Evolutionary conservation across 305 asterid genomes (phyloP).

Genomic region (Fraxinus xanthoxyloides): DNA sequence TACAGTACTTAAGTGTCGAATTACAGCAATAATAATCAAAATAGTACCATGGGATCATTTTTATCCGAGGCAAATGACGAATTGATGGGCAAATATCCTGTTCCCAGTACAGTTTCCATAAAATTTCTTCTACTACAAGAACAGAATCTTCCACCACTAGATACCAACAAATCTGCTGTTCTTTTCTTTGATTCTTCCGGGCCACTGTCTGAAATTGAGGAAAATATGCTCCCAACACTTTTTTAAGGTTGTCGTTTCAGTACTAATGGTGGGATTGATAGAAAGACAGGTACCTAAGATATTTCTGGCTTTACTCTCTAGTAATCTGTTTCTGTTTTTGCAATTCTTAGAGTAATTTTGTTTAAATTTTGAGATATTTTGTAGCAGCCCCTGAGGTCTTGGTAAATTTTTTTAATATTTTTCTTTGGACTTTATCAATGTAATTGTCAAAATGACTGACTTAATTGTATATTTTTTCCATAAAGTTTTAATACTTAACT

Average conservation of each 20-base stretch:
- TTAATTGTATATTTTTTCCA: too few species aligned
- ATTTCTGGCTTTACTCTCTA: background rate
- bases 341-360: background rate
- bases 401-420: background rate
- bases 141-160: slow-evolving; percentile 38
- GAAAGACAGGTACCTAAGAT: slow-evolving; percentile 20
- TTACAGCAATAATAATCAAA: slow-evolving; percentile 10
- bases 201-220: slow-evolving; percentile 23
- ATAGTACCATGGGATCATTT: slow-evolving; percentile 46
- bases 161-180: slow-evolving; percentile 18
- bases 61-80: slow-evolving; percentile 46
- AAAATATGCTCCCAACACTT: slow-evolving; percentile 15
- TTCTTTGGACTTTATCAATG: too few species aligned
- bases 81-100: slow-evolving; percentile 38
- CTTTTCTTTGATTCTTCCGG: slow-evolving; percentile 24
- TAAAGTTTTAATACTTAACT: too few species aligned
- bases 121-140: slow-evolving; percentile 56
- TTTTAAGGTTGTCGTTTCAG: slow-evolving; percentile 24
- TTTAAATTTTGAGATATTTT: too few species aligned
- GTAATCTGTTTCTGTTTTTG: background rate
- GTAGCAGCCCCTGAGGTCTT: background rate
- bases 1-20: background rate
- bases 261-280: slow-evolving; percentile 18
- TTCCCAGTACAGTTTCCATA: slow-evolving; percentile 42
- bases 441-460: background rate